Conservation (phyloP, 371 early-diverging fungal genomes). For the Lichtheimia ramosa region DNA sequence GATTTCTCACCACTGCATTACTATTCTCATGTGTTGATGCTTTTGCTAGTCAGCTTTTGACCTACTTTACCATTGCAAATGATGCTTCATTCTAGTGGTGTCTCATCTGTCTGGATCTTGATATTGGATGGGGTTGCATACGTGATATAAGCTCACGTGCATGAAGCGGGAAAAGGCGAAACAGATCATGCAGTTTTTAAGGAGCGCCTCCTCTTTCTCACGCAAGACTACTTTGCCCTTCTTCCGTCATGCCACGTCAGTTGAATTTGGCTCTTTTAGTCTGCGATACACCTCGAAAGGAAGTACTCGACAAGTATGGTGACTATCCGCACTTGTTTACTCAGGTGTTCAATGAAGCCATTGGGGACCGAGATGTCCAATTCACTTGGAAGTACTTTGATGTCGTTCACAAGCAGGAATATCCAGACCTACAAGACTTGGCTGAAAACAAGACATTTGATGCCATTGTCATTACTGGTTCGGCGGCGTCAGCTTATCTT, state of each 20-base stretch:
- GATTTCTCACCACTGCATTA: too few relatives aligned
- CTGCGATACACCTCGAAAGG: slow-evolving; percentile 57
- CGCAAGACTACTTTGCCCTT: slow-evolving; percentile 10
- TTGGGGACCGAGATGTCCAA: slow-evolving; percentile 14
- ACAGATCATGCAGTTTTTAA: too few relatives aligned
- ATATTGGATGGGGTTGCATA: too few relatives aligned
- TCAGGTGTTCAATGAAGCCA: slow-evolving; percentile 35
- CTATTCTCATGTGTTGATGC: too few relatives aligned
- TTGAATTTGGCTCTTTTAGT: slow-evolving; percentile 46
- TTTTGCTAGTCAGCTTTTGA: too few relatives aligned
- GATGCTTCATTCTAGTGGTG: too few relatives aligned
- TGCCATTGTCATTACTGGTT: slow-evolving; percentile 38
- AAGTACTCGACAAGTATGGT: slow-evolving; percentile 51
- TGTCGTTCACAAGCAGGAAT: slow-evolving; percentile 38
- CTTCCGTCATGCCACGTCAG: slow-evolving; percentile 10
- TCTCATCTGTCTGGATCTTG: too few relatives aligned
- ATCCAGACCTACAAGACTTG: slow-evolving; percentile 36
- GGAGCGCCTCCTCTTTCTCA: not conserved
- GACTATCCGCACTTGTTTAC: slow-evolving; percentile 49
- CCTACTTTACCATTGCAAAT: too few relatives aligned
- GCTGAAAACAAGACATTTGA: slow-evolving; percentile 22
- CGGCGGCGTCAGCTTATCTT: slow-evolving; percentile 38
- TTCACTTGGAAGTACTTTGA: slow-evolving; percentile 43
- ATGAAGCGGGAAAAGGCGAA: too few relatives aligned
- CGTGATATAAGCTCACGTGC: too few relatives aligned